Evolutionary conservation across 1,284 basidiomycete species (phyloP).

Genomic region (Retiboletus flavoniger): DNA sequence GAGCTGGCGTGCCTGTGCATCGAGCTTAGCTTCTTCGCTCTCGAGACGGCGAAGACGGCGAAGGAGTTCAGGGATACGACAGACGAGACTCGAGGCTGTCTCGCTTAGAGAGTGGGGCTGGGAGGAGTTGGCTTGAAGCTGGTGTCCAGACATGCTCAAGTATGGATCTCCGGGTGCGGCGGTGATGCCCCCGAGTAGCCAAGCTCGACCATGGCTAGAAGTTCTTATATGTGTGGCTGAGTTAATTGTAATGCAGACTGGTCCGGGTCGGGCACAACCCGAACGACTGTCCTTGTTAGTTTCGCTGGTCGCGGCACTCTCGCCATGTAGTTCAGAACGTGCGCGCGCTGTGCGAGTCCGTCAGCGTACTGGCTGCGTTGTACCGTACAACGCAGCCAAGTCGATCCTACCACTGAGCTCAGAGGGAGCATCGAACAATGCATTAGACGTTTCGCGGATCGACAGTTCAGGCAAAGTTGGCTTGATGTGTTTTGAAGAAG

Average conservation of each 20-base stretch:
- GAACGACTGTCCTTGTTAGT: background rate
- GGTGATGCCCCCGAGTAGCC: background rate
- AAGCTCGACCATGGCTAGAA: background rate
- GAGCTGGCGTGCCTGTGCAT: conserved; percentile 18
- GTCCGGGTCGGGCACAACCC: background rate
- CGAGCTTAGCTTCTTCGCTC: conserved; percentile 22
- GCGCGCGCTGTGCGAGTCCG: background rate
- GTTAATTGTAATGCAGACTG: conserved; percentile 20
- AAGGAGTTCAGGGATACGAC: conserved; percentile 23
- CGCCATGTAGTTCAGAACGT: background rate
- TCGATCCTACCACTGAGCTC: background rate
- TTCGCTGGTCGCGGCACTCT: background rate
- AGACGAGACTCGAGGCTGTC: conserved; percentile 12
- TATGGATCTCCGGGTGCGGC: background rate
- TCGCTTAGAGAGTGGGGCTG: conserved; percentile 12
- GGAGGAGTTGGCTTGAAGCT: background rate
- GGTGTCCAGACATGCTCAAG: conserved; percentile 8
- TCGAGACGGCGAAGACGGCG: conserved; percentile 23
- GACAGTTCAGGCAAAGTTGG: background rate
- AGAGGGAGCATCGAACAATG: background rate
- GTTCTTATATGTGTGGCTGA: conserved; percentile 12
- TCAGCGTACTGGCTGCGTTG: no score
- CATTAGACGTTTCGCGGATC: background rate
- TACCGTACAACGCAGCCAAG: no score
- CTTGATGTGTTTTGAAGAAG: background rate